Percentiles rank a stretch among this genome's conserved stretches.
Evolutionary conservation across 169 alveolate species (phyloP).

Genomic region (Cryptosporidium viatorum): DNA sequence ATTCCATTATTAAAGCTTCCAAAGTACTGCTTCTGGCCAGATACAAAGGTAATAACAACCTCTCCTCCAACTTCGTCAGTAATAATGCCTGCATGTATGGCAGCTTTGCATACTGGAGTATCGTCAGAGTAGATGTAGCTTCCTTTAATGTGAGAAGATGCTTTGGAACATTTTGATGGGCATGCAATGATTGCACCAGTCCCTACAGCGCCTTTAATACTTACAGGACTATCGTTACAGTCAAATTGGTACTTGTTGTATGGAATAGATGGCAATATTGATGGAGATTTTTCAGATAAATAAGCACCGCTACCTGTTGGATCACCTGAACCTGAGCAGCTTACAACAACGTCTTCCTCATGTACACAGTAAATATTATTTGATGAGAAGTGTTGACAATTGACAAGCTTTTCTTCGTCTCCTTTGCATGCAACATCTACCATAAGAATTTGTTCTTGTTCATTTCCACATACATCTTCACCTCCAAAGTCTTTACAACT

Average conservation of each 20-base stretch:
- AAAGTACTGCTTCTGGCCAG: conserved; percentile 71
- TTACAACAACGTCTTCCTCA: conserved; percentile 80
- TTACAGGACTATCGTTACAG: conserved; percentile 64
- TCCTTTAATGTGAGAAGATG: conserved; percentile 82
- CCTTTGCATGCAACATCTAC: conserved; percentile 87
- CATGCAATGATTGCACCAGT: conserved; percentile 58
- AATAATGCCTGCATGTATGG: conserved; percentile 81
- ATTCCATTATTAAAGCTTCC: conserved; percentile 76
- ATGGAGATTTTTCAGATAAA: conserved; percentile 61
- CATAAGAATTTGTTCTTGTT: conserved; percentile 84
- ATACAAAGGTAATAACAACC: conserved; percentile 42
- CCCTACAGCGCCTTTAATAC: conserved; percentile 60
- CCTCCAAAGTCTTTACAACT: conserved; percentile 87
- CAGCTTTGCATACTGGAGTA: conserved; percentile 83
- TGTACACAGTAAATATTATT: conserved; percentile 74
- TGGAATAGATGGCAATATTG: conserved; percentile 61
- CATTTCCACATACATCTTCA: conserved; percentile 87
- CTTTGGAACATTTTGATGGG: conserved; percentile 61
- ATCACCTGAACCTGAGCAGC: conserved; percentile 82
- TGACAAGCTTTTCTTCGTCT: conserved; percentile 60
- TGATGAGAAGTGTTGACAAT: conserved; percentile 68
- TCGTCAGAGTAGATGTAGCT: conserved; percentile 89
- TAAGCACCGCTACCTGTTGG: conserved; percentile 81
- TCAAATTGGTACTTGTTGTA: conserved; percentile 59
- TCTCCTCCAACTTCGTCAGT: conserved; percentile 77